Percentiles rank a stretch among this genome's conserved stretches.
Evolutionary conservation across 2,329 filamentous ascomycete species (phyloP).

Genomic region (Penicillium paneum): DNA sequence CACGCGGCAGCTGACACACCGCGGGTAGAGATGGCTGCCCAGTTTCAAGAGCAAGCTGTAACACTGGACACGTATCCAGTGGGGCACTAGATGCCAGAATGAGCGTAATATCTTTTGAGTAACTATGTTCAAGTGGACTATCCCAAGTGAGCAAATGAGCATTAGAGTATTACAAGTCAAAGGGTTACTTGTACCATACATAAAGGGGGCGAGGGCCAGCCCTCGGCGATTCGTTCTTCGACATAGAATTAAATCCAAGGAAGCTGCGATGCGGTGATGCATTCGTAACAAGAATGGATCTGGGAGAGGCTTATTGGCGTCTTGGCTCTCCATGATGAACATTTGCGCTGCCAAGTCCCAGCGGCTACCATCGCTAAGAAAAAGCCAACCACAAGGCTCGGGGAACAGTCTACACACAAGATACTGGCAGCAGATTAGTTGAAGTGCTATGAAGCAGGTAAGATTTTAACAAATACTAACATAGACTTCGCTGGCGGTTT

Average conservation of each 20-base stretch:
- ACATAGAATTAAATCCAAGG: slow-evolving; percentile 14
- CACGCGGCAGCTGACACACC: not conserved
- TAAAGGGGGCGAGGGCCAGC: slow-evolving; percentile 7
- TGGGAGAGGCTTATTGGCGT: slow-evolving; percentile 2
- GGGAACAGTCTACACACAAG: not conserved
- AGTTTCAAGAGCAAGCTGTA: slow-evolving; percentile 2
- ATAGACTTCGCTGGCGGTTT: not conserved
- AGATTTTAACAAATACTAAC: not conserved
- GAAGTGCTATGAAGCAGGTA: not conserved
- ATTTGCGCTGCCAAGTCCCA: slow-evolving; percentile 2
- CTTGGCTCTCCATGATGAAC: not conserved
- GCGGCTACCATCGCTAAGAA: slow-evolving; percentile 1
- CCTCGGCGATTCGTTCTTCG: slow-evolving; percentile 7
- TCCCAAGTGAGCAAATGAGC: not conserved
- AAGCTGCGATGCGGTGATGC: slow-evolving; percentile 9
- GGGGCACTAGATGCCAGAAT: slow-evolving; percentile 1
- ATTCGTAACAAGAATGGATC: slow-evolving; percentile 9
- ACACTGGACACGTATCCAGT: not conserved
- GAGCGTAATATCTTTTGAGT: not conserved
- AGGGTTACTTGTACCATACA: slow-evolving; percentile 1
- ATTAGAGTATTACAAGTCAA: not conserved
- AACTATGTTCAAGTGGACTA: not conserved
- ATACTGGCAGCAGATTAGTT: not conserved
- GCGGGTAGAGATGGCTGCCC: slow-evolving; percentile 1
- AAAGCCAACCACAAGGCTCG: slow-evolving; percentile 2